These are phyloP conservation scores for Sarocladiaceae sp. DNA, from an alignment of 2,329 filamentous ascomycete genomes.

Conservation along the genomic window DNA sequence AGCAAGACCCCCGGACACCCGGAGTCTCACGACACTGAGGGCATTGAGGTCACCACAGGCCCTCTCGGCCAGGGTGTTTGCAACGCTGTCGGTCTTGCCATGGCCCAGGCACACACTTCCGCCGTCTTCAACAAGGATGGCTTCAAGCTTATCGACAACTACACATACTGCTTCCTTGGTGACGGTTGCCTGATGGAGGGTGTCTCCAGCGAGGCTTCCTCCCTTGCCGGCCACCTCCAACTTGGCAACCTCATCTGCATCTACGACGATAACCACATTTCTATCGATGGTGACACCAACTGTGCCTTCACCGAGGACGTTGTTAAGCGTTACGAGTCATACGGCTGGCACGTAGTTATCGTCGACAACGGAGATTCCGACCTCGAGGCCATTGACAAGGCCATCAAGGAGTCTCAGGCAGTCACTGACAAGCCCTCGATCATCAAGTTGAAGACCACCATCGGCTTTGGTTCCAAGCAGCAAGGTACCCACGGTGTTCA, in stretches of 20 bases:
- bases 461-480: constrained; percentile 90
- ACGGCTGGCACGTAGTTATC: constrained; percentile 88
- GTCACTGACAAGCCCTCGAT: constrained; percentile 95
- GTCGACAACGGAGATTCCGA: constrained; percentile 88
- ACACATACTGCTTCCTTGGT: constrained; percentile 95
- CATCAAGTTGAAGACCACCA: constrained; percentile 96
- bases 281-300: constrained; percentile 90
- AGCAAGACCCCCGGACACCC: constrained; percentile 93
- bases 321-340: constrained; percentile 87
- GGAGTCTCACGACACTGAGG: constrained; percentile 93
- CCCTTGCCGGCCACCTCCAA: constrained; percentile 91
- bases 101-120: constrained; percentile 88
- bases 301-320: constrained; percentile 97
- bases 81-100: constrained; percentile 96
- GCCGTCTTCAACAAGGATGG: constrained; percentile 96
- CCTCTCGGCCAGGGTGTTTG: constrained; percentile 95
- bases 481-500: constrained; percentile 95
- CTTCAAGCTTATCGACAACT: constrained; percentile 88
- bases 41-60: constrained; percentile 96
- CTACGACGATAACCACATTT: constrained; percentile 99
- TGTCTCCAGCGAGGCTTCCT: constrained; percentile 88
- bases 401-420: constrained; percentile 77
- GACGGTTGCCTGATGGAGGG: constrained; percentile 99
- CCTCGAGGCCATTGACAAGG: constrained; percentile 80
- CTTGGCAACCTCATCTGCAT: constrained; percentile 95